Conservation (phyloP, 129 eudicot genomes). For the Centella asiatica region DNA sequence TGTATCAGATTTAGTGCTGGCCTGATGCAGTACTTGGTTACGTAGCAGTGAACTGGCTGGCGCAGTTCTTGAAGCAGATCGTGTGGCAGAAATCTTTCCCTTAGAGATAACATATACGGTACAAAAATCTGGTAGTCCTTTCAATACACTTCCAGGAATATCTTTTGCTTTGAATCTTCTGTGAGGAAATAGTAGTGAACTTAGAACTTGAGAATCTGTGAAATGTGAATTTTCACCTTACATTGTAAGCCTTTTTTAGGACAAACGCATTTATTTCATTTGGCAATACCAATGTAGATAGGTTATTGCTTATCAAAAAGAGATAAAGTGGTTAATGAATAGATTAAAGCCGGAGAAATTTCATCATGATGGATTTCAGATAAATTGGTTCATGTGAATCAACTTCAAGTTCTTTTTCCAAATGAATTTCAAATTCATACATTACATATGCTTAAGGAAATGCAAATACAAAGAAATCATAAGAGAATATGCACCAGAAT, state of each 20-base stretch:
- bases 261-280: not conserved
- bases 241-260: too few species aligned
- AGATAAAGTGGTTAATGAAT: too few species aligned
- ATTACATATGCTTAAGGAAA: not conserved
- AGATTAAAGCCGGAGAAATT: too few species aligned
- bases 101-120: slow-evolving; percentile 58
- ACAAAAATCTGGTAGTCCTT: slow-evolving; percentile 64
- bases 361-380: too few species aligned
- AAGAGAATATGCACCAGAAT: not conserved
- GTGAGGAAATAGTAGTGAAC: slow-evolving; percentile 7
- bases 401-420: too few species aligned
- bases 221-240: not conserved
- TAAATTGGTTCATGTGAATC: too few species aligned
- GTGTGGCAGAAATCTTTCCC: slow-evolving; percentile 57
- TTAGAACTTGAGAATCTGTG: slow-evolving; percentile 7
- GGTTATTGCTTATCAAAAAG: too few species aligned
- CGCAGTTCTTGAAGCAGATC: slow-evolving; percentile 59
- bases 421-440: not conserved
- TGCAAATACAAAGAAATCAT: not conserved
- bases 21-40: slow-evolving; percentile 25
- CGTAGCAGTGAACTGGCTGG: slow-evolving; percentile 50
- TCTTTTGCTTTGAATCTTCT: slow-evolving; percentile 64
- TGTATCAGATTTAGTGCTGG: slow-evolving; percentile 15
- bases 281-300: too few species aligned
- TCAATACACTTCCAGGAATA: slow-evolving; percentile 47